phyloP scores from a whole-genome alignment of 2,329 filamentous ascomycete species.

The Emericellopsis cladophorae region DNA sequence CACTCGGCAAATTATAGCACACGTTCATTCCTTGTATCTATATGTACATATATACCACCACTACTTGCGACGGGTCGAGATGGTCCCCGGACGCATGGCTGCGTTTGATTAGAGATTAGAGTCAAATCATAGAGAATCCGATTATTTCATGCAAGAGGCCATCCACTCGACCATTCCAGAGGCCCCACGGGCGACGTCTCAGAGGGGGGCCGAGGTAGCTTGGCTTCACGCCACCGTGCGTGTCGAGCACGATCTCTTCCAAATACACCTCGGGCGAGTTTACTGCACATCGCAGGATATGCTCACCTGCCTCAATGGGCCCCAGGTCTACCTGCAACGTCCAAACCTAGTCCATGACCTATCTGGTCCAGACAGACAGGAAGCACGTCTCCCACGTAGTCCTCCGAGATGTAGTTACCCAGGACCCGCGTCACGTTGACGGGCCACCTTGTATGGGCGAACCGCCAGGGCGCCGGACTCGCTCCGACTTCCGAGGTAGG shows the following conservation, averaged over 20 bases:
- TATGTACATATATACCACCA: too few relatives aligned
- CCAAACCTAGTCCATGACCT: constrained; percentile 26
- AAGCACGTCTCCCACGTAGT: background rate
- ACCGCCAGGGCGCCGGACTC: constrained; percentile 5
- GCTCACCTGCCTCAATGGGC: constrained; percentile 6
- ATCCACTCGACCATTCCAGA: background rate
- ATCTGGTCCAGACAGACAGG: background rate
- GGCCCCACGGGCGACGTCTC: background rate
- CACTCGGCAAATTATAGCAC: too few relatives aligned
- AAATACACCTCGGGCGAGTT: constrained; percentile 17
- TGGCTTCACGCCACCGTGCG: background rate
- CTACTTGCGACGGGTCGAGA: too few relatives aligned
- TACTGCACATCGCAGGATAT: constrained; percentile 12
- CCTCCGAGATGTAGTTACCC: background rate
- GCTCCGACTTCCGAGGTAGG: constrained; percentile 4
- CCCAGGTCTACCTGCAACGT: constrained; percentile 16
- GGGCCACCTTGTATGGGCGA: constrained; percentile 3
- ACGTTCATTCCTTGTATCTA: too few relatives aligned
- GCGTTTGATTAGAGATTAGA: too few relatives aligned
- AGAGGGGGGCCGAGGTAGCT: background rate
- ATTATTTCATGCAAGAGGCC: too few relatives aligned
- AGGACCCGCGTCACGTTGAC: background rate
- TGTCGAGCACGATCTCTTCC: constrained; percentile 16
- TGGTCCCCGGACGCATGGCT: too few relatives aligned
- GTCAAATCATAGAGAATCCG: too few relatives aligned